Evolutionary conservation across 2,329 filamentous ascomycete genomes (phyloP), one percentile per base, ranked within the genome.

Genomic region (Bertia moriformis): DNA sequence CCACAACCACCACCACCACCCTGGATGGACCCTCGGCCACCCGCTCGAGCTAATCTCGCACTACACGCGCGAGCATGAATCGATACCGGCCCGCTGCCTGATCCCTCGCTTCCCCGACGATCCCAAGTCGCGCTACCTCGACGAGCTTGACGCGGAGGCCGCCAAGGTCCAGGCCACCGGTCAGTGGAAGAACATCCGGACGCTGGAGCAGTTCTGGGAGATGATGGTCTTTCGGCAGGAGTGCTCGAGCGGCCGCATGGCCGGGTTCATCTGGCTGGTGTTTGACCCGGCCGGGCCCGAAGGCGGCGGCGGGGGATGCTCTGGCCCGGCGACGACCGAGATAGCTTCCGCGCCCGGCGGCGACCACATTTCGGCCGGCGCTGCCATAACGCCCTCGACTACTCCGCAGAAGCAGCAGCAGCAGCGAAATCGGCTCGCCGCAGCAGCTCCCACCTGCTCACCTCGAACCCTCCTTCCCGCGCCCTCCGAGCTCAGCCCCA

Each of bases 201-300:
- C 77, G 0, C 62, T 98, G 30, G 83, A 88, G n/a, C 78, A 88
- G 48, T 98, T 98, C 52, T 98, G 91, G 91, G 91, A 98, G 44
- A 83, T 93, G 71, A 96, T 98, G 89, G 81, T 88, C 0, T 96
- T 84, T 53, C 71, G 91, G 41, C 91, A 96, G 55, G 91, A 98
- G 53, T 98, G 91, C 52, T 94, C 88, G 1, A 85, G 87, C 22
- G 93, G 91, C 0, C 71, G 88, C 14, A 69, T 94, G 51, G 93
- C 94, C 0, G 93, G 93, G 0, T 98, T 98, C 48, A 69, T 96
- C 18, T 98, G 93, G 89, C 63, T 95, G 18, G 79, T 95, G 0
- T 82, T 95, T 46, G 80, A 86, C 22, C 68, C 75, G 1, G 56
- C 61, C 4, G 43, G 59, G 22, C 22, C 22, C 7, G n/a, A n/a